Evolutionary conservation across 2,329 filamentous ascomycete species (phyloP).

Genomic region (Lasiodiplodia sp.): DNA sequence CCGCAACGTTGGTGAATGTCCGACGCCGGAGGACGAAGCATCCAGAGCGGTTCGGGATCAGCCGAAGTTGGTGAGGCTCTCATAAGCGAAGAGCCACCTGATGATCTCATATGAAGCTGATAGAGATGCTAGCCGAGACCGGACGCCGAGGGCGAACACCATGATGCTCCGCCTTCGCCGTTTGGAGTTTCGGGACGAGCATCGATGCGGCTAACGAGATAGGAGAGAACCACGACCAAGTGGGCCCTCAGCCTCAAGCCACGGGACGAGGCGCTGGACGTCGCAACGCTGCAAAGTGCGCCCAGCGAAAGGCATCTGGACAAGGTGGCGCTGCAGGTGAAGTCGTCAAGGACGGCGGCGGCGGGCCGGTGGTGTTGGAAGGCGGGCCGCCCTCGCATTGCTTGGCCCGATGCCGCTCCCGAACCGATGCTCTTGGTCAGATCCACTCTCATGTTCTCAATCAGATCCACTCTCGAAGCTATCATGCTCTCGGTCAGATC

Average conservation of each 20-base stretch:
- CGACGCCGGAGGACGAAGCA: neutral
- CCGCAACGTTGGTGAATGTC: neutral
- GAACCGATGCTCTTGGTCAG: neutral
- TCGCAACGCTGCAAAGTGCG: no score
- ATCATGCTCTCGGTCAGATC: neutral
- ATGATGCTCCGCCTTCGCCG: conserved; percentile 7
- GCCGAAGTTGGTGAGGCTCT: neutral
- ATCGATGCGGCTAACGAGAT: neutral
- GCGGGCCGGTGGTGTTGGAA: conserved; percentile 1
- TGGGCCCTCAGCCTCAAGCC: neutral
- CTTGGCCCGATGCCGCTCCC: conserved; percentile 16
- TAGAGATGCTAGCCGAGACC: conserved; percentile 3
- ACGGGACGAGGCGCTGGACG: neutral
- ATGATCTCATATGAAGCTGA: no score
- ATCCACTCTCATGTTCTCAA: neutral
- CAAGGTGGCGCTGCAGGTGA: no score
- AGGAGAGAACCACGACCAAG: neutral
- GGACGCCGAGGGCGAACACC: neutral
- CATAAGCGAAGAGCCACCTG: neutral
- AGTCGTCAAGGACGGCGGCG: neutral
- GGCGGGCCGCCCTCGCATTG: conserved; percentile 3
- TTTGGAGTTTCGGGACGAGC: conserved; percentile 11
- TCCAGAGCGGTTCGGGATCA: neutral
- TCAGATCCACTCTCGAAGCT: neutral
- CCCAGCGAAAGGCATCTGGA: neutral